Evolutionary conservation across 2,329 filamentous ascomycete species (phyloP), one percentile per base, ranked within the genome.

Genomic region (Pseudocercospora ulei): DNA sequence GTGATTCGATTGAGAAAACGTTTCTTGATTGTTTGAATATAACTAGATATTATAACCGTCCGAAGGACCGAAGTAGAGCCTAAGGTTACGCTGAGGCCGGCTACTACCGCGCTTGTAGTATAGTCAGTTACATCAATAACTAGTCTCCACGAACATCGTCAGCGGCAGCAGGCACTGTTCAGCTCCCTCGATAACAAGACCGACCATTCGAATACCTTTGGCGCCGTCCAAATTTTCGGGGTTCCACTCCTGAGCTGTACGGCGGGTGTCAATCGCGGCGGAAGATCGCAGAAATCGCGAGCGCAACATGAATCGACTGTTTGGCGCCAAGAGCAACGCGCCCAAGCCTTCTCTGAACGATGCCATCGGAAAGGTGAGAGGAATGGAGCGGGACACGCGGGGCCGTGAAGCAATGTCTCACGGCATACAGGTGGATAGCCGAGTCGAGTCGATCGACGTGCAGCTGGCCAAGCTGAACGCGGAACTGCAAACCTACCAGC

Each of bases 381-480:
- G 14, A 22, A 11, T 9, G 23, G 12, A 22, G 23, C 19, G 7
- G 13, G 4, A 22, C 12, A 3, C 2, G 9, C 29, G 23, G 7
- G 5, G 36, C 7, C 14, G 24, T 37, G 38, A 43, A n/a, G 17
- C 37, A 34, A 23, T 7, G 33, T 33, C 42, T 48, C 27, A 43
- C 45, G 79, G 12, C 24, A 9, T 27, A 6, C 44, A 82, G 78
- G 73, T 82, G 58, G 86, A 94, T 68, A 75, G 76, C 44, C 77
- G 86, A 34, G 76, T 94, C 62, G 78, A 85, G 58, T 79, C 75
- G 49, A 80, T 95, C 68, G 90, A 96, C 67, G 87, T 94, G 47
- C 94, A 96, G 61, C 82, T 96, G 55, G 82, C 87, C 44, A 81
- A 85, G 48, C 75, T 95, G 56, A 95, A 93, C 65, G 80, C 82